Conservation (phyloP, 768 basidiomycete species). For the Naganishia antarctica region DNA sequence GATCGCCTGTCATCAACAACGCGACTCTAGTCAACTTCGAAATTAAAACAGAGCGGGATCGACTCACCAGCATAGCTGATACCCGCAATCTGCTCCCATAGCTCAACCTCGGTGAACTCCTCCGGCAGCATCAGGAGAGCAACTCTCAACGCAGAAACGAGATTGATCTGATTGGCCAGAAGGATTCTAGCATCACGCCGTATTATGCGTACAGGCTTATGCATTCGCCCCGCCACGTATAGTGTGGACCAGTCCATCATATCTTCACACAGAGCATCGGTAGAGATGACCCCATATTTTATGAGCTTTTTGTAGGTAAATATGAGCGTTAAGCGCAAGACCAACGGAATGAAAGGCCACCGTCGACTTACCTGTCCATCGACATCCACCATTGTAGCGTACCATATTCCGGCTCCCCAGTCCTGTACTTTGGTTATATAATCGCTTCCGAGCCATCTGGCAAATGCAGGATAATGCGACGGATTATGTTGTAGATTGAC, state of each 20-base stretch:
- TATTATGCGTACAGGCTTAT: conserved; percentile 65
- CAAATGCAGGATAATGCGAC: conserved; percentile 80
- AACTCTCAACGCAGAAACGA: conserved; percentile 82
- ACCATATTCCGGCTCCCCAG: conserved; percentile 80
- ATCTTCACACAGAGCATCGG: conserved; percentile 82
- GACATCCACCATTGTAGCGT: conserved; percentile 82
- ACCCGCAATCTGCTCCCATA: conserved; percentile 79
- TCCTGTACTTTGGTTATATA: conserved; percentile 75
- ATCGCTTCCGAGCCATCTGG: conserved; percentile 74
- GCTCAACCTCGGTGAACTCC: conserved; percentile 71
- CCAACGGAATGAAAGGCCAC: too few relatives aligned
- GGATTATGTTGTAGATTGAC: conserved; percentile 92
- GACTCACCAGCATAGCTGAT: conserved; percentile 63
- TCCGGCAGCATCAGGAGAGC: conserved; percentile 78
- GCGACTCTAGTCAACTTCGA: too few relatives aligned
- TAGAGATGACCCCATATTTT: conserved; percentile 93
- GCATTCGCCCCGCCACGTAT: conserved; percentile 92
- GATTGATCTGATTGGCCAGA: conserved; percentile 87
- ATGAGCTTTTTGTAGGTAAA: too few relatives aligned
- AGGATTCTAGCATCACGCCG: conserved; percentile 68
- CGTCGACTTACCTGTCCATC: conserved; percentile 72
- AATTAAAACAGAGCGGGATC: too few relatives aligned
- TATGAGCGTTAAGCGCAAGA: too few relatives aligned
- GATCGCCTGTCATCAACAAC: conserved; percentile 59
- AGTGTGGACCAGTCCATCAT: conserved; percentile 86